Evolutionary conservation across 768 basidiomycete species (phyloP), one percentile per base, ranked within the genome.

Genomic region (Cystobasidium onofrii): DNA sequence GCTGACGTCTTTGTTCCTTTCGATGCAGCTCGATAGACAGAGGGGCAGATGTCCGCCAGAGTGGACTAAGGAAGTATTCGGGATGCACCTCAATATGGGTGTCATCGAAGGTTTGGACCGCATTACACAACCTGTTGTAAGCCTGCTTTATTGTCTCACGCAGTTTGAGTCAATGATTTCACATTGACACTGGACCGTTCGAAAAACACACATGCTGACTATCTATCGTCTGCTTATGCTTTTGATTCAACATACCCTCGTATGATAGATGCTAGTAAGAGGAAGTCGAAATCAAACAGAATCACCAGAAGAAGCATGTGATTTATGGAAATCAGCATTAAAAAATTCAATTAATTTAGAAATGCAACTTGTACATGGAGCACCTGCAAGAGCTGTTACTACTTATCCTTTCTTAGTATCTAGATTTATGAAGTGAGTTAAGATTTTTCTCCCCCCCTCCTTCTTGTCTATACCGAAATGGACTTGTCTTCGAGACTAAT

Each of bases 51-150:
- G 63, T 25, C 36, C 6, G 2, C 63, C 63, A 12, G 63, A 64
- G 39, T 64, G 63, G 63, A 64, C 63, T 2, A 64, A 64, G 39
- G 63, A 64, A 43, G 34, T 46, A 31, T 64, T 64, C 63, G 63
- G 63, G 23, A 41, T 39, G 36, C 63, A 64, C 23, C 34, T 64
- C 12, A 46, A 64, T 23, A 64, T 64, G 63, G 63, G 33, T 15
- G 17, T 25, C 23, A 23, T 64, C 25, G 39, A 34, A 39, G 63
- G 63, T n/a, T 34, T 64, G 18, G 63, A 64, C 23, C 34, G 43
- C 27, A 64, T 64, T 23, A 64, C 63, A 20, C 63, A 64, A 34
- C 63, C 63, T 7, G 25, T 27, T 4, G 63, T 64, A 41, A 20
- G 63, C n/a, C 25, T 7, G 20, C n/a, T n/a, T n/a, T n/a, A n/a